Evolutionary conservation across 2,329 filamentous ascomycete genomes (phyloP), one percentile per base, ranked within the genome.

Genomic region (Neopestalotiopsis rosae): DNA sequence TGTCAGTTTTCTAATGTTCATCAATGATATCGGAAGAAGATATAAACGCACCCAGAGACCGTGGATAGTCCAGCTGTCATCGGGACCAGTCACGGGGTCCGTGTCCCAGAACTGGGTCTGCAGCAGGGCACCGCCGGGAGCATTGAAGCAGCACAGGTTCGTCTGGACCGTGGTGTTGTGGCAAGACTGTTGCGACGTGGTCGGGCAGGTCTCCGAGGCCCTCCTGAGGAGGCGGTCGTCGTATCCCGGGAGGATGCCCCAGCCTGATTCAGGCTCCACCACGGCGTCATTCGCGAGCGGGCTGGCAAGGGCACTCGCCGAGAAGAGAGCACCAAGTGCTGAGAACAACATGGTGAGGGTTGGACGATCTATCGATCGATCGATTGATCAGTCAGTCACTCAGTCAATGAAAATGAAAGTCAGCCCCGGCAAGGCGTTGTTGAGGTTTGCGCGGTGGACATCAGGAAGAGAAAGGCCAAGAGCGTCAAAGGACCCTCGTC

Each of bases 131-230:
- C 92, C 92, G 4, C 91, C 89, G 0, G 92, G 92, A 28, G 88
- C 85, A 75, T 92, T 92, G 82, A 94, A 92, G 80, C 92, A 94
- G 82, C 92, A 94, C 6, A 90, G 87, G 75, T 94, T 67, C 10
- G 66, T 67, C 58, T 67, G 52, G 28, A 61, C 56, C 30, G 65
- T 67, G 12, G 65, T 67, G 56, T 67, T 67, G 34, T 67, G 65
- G 38, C 65, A 67, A 28, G 65, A 67, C 32, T 59, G 34, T 34
- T 59, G 65, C 65, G n/a, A 24, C 32, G 65, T 61, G 52, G 65
- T n/a, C 6, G 65, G 40, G 56, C 65, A 67, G n/a, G 65, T 40
- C 12, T 32, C 24, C 17, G 56, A 59, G 30, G 45, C 49, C 24
- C 24, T 28, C 24, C 24, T 28, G 24, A 28, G 52, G 17, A 10